These are phyloP conservation scores for Penicillium turbatum DNA, from an alignment of 495 filamentous ascomycete genomes.

Conservation along the genomic window DNA sequence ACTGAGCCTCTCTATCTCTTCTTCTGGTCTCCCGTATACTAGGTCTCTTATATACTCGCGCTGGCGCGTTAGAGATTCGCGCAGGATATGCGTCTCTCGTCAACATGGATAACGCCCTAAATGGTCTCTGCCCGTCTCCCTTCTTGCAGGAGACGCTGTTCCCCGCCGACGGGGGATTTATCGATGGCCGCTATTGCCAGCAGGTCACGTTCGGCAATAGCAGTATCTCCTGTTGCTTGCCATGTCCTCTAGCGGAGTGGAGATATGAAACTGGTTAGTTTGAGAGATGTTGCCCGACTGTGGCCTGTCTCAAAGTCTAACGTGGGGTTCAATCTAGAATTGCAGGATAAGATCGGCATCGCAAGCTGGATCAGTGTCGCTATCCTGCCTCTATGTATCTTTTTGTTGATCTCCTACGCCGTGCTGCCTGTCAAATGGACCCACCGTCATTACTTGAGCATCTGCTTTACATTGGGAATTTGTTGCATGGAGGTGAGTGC, in stretches of 20 bases:
- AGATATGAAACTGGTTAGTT: conserved; percentile 69
- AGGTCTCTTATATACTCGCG: conserved; percentile 14
- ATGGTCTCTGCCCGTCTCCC: conserved; percentile 57
- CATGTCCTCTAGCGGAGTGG: conserved; percentile 83
- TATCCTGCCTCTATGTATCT: conserved; percentile 64
- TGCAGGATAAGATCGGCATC: conserved; percentile 56
- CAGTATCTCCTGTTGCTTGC: conserved; percentile 69
- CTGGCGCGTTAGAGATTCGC: conserved; percentile 24
- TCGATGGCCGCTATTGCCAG: conserved; percentile 62
- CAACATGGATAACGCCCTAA: conserved; percentile 28
- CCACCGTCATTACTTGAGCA: conserved; percentile 85
- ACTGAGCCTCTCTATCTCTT: neutral
- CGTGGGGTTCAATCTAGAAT: conserved; percentile 39
- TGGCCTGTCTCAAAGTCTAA: conserved; percentile 8
- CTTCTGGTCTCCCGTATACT: neutral
- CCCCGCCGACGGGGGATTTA: conserved; percentile 56
- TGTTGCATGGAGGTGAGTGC: conserved; percentile 70
- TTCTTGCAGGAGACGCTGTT: conserved; percentile 61
- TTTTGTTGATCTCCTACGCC: conserved; percentile 77
- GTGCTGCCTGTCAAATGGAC: conserved; percentile 87
- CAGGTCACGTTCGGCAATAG: conserved; percentile 40
- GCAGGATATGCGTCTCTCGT: conserved; percentile 17
- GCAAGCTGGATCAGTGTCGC: conserved; percentile 78
- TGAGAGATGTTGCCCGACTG: neutral
- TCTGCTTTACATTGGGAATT: conserved; percentile 72